phyloP scores from a whole-genome alignment of 164 flowering plant genomes.

The Nelumbo lutea region DNA sequence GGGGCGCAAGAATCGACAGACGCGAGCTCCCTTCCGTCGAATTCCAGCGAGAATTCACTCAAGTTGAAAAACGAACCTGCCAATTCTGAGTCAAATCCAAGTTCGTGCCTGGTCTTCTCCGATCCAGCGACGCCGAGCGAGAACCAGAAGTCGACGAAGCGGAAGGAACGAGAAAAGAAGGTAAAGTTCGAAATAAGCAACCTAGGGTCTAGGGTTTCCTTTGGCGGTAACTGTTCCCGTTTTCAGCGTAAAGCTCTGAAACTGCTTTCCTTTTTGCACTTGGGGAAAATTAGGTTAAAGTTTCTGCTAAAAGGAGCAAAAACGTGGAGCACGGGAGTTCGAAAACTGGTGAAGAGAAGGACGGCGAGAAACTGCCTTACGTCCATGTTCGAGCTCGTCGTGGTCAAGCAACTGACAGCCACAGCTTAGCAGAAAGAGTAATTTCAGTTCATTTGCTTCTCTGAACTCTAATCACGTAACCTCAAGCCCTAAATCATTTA shows the following conservation, averaged over 20 bases:
- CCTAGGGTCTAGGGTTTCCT: slow-evolving; percentile 19
- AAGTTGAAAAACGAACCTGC: slow-evolving; percentile 55
- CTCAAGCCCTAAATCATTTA: not conserved
- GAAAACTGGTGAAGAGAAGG: slow-evolving; percentile 16
- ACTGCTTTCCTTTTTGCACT: slow-evolving; percentile 3
- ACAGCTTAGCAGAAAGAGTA: slow-evolving; percentile 95
- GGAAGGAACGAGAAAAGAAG: slow-evolving; percentile 74
- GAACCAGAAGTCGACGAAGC: slow-evolving; percentile 40
- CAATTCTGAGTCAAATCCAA: slow-evolving; percentile 39
- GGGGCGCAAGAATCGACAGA: slow-evolving; percentile 30
- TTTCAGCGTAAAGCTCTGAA: slow-evolving; percentile 4
- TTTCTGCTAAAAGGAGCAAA: slow-evolving; percentile 50
- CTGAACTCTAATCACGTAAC: slow-evolving; percentile 8
- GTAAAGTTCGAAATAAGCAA: slow-evolving; percentile 13
- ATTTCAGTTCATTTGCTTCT: slow-evolving; percentile 8
- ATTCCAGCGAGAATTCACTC: slow-evolving; percentile 26
- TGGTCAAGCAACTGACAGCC: slow-evolving; percentile 93
- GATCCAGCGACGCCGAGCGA: slow-evolving; percentile 24
- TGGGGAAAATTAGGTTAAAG: slow-evolving; percentile 39
- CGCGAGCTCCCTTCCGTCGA: slow-evolving; percentile 31
- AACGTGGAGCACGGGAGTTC: slow-evolving; percentile 28
- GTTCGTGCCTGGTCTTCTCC: slow-evolving; percentile 31
- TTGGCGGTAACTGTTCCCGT: slow-evolving; percentile 6
- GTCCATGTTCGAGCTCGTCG: slow-evolving; percentile 95
- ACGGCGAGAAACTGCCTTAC: slow-evolving; percentile 75